Conservation (phyloP, 1,284 basidiomycete genomes). For the Mycena citricolor region DNA sequence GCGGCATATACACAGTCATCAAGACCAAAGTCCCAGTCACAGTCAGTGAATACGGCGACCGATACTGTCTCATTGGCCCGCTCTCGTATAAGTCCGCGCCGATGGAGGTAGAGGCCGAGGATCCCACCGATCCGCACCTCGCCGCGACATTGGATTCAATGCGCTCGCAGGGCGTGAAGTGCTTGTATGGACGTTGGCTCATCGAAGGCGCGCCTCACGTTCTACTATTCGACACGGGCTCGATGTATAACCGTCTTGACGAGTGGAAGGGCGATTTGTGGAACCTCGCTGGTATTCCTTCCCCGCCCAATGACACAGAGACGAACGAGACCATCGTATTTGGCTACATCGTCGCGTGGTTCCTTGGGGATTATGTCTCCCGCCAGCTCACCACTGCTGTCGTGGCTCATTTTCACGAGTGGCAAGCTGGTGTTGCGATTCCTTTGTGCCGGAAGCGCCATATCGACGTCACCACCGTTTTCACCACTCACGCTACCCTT, state of each 20-base stretch:
- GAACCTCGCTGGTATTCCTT: slow-evolving; percentile 97
- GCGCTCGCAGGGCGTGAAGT: slow-evolving; percentile 88
- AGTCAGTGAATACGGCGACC: slow-evolving; percentile 87
- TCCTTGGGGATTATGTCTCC: slow-evolving; percentile 86
- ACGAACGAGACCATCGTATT: slow-evolving; percentile 99
- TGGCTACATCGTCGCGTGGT: slow-evolving; percentile 99
- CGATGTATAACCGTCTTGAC: slow-evolving; percentile 85
- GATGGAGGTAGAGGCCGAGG: slow-evolving; percentile 95
- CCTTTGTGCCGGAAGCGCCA: slow-evolving; percentile 95
- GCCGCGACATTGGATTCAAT: slow-evolving; percentile 72
- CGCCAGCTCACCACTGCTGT: slow-evolving; percentile 83
- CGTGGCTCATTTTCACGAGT: slow-evolving; percentile 98
- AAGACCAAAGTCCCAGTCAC: slow-evolving; percentile 99
- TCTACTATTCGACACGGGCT: slow-evolving; percentile 93
- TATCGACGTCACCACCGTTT: slow-evolving; percentile 96
- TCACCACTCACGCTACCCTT: slow-evolving; percentile 98
- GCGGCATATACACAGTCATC: slow-evolving; percentile 99
- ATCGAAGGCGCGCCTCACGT: slow-evolving; percentile 95
- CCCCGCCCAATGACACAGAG: slow-evolving; percentile 93
- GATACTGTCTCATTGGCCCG: slow-evolving; percentile 92
- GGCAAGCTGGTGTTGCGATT: slow-evolving; percentile 97
- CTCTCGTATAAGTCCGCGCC: slow-evolving; percentile 97
- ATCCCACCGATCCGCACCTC: slow-evolving; percentile 76
- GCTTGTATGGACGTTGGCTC: slow-evolving; percentile 95
- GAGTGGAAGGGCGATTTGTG: slow-evolving; percentile 99